phyloP scores from a whole-genome alignment of 768 basidiomycete genomes.

The Mycena sanguinolenta region DNA sequence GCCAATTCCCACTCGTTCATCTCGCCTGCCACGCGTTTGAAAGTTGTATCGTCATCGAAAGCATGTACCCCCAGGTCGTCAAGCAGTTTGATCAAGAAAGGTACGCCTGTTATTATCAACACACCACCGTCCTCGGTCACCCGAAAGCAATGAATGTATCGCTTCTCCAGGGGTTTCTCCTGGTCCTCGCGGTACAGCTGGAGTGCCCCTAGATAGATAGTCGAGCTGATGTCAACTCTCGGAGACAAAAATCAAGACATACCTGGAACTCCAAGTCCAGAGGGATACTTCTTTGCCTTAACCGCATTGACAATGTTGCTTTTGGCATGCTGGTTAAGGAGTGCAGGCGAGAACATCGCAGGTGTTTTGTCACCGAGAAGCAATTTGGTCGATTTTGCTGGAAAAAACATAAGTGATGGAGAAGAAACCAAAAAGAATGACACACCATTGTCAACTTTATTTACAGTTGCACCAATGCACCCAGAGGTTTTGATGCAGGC shows the following conservation, averaged over 20 bases:
- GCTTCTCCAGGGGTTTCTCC: slow-evolving; percentile 43
- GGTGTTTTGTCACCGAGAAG: background rate
- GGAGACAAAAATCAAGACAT: background rate
- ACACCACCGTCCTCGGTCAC: slow-evolving; percentile 24
- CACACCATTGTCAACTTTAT: background rate
- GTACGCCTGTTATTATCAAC: background rate
- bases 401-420: background rate
- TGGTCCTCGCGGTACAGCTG: background rate
- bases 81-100: slow-evolving; percentile 30
- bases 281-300: background rate
- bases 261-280: background rate
- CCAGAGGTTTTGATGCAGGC: background rate
- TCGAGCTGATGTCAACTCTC: background rate
- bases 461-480: background rate
- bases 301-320: background rate
- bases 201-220: background rate
- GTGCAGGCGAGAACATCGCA: background rate
- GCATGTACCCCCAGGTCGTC: slow-evolving; percentile 19
- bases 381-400: background rate
- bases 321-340: background rate
- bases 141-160: slow-evolving; percentile 37
- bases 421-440: background rate
- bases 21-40: background rate
- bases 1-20: background rate
- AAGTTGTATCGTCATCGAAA: slow-evolving; percentile 30